phyloP scores from a whole-genome alignment of 2,329 filamentous ascomycete genomes.

The Cercospora canescens region DNA sequence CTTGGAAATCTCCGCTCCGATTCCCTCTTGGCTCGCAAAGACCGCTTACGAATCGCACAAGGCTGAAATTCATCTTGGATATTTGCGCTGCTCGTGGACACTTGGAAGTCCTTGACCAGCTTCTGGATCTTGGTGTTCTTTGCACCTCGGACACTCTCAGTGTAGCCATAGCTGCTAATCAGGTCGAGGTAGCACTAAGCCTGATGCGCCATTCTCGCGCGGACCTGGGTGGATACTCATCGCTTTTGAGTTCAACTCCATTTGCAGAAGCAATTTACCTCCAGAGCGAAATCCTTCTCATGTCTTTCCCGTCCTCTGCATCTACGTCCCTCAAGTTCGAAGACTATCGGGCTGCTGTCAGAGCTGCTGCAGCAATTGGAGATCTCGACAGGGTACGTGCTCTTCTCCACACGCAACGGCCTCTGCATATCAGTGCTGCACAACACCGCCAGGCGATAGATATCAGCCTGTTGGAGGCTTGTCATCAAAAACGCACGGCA shows the following conservation, averaged over 20 bases:
- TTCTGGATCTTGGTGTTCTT: not conserved
- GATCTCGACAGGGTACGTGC: not conserved
- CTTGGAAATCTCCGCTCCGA: not conserved
- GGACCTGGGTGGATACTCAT: not conserved
- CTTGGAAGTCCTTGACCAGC: not conserved
- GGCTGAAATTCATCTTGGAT: not conserved
- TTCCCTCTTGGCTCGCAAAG: not conserved
- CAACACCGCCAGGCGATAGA: not conserved
- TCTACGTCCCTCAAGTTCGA: not conserved
- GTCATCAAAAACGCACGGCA: not conserved
- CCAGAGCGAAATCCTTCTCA: not conserved
- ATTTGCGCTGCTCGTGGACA: not conserved
- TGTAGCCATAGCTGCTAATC: not conserved
- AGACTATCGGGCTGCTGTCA: not conserved
- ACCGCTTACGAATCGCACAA: not conserved
- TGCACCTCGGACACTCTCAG: not conserved
- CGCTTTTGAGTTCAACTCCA: not conserved
- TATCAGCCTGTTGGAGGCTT: not conserved
- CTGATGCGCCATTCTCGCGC: not conserved
- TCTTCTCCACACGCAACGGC: not conserved
- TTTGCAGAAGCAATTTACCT: not conserved
- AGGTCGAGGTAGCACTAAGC: not conserved
- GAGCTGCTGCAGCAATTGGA: not conserved
- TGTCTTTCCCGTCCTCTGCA: not conserved
- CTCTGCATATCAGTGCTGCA: not conserved